Evolutionary conservation across 1,284 basidiomycete species (phyloP).

Genomic region (Papiliotrema fonsecae): DNA sequence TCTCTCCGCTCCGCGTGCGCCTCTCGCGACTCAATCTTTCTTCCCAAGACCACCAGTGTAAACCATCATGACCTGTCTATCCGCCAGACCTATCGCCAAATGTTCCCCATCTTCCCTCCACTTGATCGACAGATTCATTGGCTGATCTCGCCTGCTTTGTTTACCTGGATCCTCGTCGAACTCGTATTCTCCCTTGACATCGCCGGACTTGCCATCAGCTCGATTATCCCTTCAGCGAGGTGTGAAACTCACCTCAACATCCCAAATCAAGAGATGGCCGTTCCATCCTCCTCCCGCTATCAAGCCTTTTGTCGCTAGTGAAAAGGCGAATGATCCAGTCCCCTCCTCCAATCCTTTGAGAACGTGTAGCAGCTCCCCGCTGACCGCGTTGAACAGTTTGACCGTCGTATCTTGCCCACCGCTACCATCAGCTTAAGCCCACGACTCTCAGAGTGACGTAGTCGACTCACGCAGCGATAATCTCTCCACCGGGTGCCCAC

Average conservation of each 20-base stretch:
- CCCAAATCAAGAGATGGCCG: constrained; percentile 35
- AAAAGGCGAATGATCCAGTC: constrained; percentile 38
- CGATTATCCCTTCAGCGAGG: background rate
- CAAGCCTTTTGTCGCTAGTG: constrained; percentile 20
- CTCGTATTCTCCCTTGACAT: constrained; percentile 23
- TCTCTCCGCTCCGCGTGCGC: too few relatives aligned
- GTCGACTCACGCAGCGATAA: constrained; percentile 41
- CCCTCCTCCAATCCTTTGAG: constrained; percentile 34
- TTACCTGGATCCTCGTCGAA: constrained; percentile 28
- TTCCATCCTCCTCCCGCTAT: constrained; percentile 42
- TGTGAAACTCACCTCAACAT: constrained; percentile 29
- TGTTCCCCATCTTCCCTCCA: constrained; percentile 41
- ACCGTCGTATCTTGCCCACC: constrained; percentile 43
- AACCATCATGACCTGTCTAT: constrained; percentile 34
- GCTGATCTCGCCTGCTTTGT: constrained; percentile 22
- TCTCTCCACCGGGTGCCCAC: constrained; percentile 36
- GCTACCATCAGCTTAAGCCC: constrained; percentile 13
- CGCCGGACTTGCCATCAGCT: constrained; percentile 19
- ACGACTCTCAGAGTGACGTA: background rate
- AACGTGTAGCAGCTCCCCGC: constrained; percentile 30
- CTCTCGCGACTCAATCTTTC: too few relatives aligned
- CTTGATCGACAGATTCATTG: constrained; percentile 36
- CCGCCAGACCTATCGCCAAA: constrained; percentile 35
- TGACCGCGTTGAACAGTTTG: constrained; percentile 35
- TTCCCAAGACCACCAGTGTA: constrained; percentile 19